Evolutionary conservation across 805 yeast species (phyloP), one percentile per base, ranked within the genome.

Genomic region (Wickerhamiella allomyrinae): DNA sequence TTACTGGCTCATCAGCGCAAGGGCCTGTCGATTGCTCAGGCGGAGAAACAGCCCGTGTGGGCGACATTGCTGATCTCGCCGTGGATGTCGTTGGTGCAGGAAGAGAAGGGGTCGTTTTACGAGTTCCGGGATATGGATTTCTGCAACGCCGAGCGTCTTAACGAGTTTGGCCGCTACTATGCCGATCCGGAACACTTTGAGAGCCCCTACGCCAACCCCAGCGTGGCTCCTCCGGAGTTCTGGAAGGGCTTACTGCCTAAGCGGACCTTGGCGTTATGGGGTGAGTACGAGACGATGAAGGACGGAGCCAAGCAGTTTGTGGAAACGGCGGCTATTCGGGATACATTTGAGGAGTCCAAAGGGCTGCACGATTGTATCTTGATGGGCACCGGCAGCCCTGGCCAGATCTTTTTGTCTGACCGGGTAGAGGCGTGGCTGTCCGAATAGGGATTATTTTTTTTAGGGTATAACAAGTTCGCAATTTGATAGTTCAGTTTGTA

Each of bases 361-460:
- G 56, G 52, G 3, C 40, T 44, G n/a, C 56, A 52, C 37, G 56
- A 52, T 40, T 50, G 54, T 37, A 49, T 51, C 38, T 35, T 52
- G 15, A n/a, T 9, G 13, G 31, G 31, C 31, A 13, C 15, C 31
- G 31, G 31, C 17, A 27, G 31, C 17, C 9, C 3, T 5, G 31
- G 31, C 17, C 31, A 27, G 11, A 8, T 27, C 17, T 27, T n/a
- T 27, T 14, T 8, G 6, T 14, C 31, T 8, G 31, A 27, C 6
- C 31, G 31, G 17, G 14, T 27, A n/a, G 31, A 14, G 3, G 14
- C 17, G 6, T 27, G 31, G 31, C 17, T 27, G 15, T 27, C 13
- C 6, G 24, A 9, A 9, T 27, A 27, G n/a, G n/a, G n/a, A n/a
- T n/a, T n/a, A n/a, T n/a, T n/a, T n/a, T n/a, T n/a, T n/a, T n/a